These are phyloP conservation scores for Paralagenidium karlingii DNA, from an alignment of 352 stramenopile species.

Conservation along the genomic window DNA sequence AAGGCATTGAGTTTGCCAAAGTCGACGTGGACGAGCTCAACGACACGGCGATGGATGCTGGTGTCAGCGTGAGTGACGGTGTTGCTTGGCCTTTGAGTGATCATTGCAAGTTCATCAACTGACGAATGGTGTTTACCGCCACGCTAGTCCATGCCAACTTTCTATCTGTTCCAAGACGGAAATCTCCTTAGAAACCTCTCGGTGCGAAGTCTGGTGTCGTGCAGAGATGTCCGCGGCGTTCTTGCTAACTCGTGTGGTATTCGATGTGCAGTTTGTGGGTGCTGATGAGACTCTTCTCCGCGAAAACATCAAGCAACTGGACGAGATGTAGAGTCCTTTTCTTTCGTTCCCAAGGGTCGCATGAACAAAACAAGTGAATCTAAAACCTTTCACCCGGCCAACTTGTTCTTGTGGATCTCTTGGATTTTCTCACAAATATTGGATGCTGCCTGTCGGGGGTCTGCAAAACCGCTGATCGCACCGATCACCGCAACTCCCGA, in stretches of 20 bases:
- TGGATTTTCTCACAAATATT: too few relatives aligned
- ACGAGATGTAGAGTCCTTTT: conserved; percentile 60
- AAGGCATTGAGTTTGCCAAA: conserved; percentile 73
- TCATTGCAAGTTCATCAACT: not conserved
- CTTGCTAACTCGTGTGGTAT: not conserved
- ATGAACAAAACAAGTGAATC: too few relatives aligned
- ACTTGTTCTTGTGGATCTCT: too few relatives aligned
- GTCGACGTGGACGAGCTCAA: conserved; percentile 76
- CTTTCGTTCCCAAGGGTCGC: too few relatives aligned
- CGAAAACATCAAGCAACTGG: conserved; percentile 61
- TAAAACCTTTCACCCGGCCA: too few relatives aligned
- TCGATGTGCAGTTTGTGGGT: conserved; percentile 51
- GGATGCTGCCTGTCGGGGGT: conserved; percentile 11
- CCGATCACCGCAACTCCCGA: conserved; percentile 33
- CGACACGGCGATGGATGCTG: conserved; percentile 63
- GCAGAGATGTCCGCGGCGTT: not conserved
- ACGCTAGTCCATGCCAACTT: conserved; percentile 76
- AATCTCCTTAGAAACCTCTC: conserved; percentile 66
- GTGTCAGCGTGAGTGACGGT: conserved; percentile 48
- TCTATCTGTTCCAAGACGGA: conserved; percentile 75
- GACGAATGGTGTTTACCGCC: not conserved
- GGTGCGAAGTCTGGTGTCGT: conserved; percentile 13
- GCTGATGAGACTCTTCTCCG: conserved; percentile 63
- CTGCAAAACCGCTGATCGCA: conserved; percentile 21
- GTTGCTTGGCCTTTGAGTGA: not conserved